A percentile compares a stretch with the other conserved stretches of the same genome.
These are phyloP conservation scores for Taphrina sp. DNA, from an alignment of 1,139 yeast species.

Conservation along the genomic window DNA sequence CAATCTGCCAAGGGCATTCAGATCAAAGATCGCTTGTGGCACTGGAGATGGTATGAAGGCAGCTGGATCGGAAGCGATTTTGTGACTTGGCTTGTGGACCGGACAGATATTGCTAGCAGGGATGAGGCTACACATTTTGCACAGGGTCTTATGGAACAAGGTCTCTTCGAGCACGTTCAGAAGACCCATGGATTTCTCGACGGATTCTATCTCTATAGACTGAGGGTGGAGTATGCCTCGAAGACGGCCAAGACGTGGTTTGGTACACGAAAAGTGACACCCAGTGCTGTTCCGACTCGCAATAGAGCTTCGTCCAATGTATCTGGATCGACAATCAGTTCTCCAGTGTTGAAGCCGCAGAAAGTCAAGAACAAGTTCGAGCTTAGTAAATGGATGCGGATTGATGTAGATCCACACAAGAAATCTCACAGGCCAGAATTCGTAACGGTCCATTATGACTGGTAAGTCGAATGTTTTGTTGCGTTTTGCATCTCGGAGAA, in stretches of 20 bases:
- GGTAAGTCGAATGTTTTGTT: slow-evolving; percentile 58
- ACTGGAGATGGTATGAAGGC: slow-evolving; percentile 70
- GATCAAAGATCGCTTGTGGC: slow-evolving; percentile 85
- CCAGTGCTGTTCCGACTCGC: slow-evolving; percentile 5
- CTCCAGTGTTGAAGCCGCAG: slow-evolving; percentile 4
- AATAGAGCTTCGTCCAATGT: slow-evolving; percentile 21
- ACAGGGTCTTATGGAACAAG: slow-evolving; percentile 66
- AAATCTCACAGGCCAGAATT: slow-evolving; percentile 76
- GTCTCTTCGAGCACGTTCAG: slow-evolving; percentile 76
- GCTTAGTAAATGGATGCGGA: slow-evolving; percentile 57
- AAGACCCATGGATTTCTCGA: slow-evolving; percentile 78
- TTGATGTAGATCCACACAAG: slow-evolving; percentile 71
- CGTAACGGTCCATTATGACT: slow-evolving; percentile 81
- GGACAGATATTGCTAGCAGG: slow-evolving; percentile 72
- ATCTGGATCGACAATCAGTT: slow-evolving; percentile 7
- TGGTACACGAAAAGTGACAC: slow-evolving; percentile 33
- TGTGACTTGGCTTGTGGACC: slow-evolving; percentile 77
- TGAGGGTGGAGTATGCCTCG: slow-evolving; percentile 57
- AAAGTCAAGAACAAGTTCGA: slow-evolving; percentile 17
- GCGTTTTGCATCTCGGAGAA: too few species aligned
- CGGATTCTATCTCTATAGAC: slow-evolving; percentile 86
- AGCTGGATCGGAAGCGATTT: slow-evolving; percentile 85
- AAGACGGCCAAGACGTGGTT: slow-evolving; percentile 33
- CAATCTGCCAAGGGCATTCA: slow-evolving; percentile 60
- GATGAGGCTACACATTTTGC: slow-evolving; percentile 84